Conservation (phyloP, 2,329 filamentous ascomycete genomes). For the Chrysoporthe puriensis region DNA sequence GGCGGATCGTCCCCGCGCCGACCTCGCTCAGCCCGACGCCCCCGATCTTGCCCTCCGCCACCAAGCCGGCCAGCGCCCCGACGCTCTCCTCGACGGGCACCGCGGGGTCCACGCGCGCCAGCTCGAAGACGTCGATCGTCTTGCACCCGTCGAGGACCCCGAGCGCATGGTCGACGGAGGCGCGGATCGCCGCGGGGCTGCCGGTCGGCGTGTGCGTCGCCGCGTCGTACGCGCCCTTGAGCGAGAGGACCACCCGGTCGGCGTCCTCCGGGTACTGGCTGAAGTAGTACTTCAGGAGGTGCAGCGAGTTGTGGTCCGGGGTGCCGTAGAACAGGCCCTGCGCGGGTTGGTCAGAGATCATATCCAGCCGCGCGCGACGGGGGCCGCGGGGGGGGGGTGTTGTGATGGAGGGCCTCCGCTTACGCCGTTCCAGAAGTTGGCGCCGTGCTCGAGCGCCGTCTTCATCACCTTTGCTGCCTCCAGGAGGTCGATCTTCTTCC, state of each 20-base stretch:
- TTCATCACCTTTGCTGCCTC: constrained; percentile 22
- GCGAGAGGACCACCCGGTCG: constrained; percentile 55
- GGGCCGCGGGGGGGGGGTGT: too few relatives aligned
- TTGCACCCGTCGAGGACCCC: constrained; percentile 44
- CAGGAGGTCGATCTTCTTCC: constrained; percentile 12
- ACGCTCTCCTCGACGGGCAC: constrained; percentile 52
- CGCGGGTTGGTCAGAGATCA: background rate
- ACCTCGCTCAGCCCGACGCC: constrained; percentile 49
- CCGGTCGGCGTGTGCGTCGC: constrained; percentile 42
- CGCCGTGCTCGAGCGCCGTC: constrained; percentile 46
- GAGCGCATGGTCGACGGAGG: constrained; percentile 59
- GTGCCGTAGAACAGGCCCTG: constrained; percentile 51
- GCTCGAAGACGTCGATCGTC: constrained; percentile 58
- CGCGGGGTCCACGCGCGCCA: constrained; percentile 44
- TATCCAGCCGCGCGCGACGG: background rate
- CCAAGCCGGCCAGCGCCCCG: constrained; percentile 40
- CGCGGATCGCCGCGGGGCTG: constrained; percentile 52
- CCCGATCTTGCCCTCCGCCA: constrained; percentile 48
- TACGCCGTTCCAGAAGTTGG: constrained; percentile 62
- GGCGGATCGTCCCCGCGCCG: constrained; percentile 45
- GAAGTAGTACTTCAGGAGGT: constrained; percentile 59
- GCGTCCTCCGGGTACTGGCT: constrained; percentile 58
- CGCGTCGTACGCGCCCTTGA: constrained; percentile 55
- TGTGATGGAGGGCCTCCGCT: constrained; percentile 1
- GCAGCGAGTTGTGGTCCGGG: constrained; percentile 54